A percentile compares a stretch with the other conserved stretches of the same genome.
Conservation (phyloP, 306 rosid species). For the Boehmeria nivea region DNA sequence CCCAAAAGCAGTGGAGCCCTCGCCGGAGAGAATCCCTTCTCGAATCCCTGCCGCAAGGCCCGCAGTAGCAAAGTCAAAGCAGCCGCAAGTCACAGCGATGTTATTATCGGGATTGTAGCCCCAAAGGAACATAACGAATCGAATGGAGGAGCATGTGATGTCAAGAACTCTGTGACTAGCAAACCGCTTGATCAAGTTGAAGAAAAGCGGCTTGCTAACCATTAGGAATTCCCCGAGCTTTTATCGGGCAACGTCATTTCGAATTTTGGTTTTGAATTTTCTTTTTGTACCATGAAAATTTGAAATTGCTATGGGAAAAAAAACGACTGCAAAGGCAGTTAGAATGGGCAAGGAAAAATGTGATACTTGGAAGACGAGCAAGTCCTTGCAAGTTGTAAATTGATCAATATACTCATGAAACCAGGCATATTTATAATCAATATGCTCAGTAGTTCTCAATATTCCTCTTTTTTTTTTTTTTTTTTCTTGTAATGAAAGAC, state of each 20-base stretch:
- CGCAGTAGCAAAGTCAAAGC: slow-evolving; percentile 33
- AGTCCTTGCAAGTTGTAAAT: neutral
- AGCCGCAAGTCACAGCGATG: slow-evolving; percentile 27
- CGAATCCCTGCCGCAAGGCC: slow-evolving; percentile 40
- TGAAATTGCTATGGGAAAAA: neutral
- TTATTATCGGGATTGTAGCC: slow-evolving; percentile 16
- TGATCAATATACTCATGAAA: too few relatives aligned
- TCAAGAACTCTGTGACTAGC: slow-evolving; percentile 19
- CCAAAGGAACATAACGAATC: slow-evolving; percentile 32
- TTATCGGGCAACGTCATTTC: too few relatives aligned
- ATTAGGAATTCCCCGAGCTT: too few relatives aligned
- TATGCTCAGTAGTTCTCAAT: too few relatives aligned
- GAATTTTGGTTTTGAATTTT: too few relatives aligned
- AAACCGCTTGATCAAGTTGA: slow-evolving; percentile 31
- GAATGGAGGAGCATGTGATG: slow-evolving; percentile 21
- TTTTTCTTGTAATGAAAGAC: too few relatives aligned
- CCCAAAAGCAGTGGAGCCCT: slow-evolving; percentile 23
- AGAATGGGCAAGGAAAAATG: neutral
- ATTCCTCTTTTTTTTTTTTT: too few relatives aligned
- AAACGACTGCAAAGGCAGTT: neutral
- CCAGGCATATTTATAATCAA: too few relatives aligned
- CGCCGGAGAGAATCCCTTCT: slow-evolving; percentile 18
- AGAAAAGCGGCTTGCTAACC: slow-evolving; percentile 25
- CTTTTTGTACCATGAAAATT: neutral
- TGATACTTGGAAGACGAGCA: neutral